Base-by-base conservation (phyloP, 371 early-diverging fungal genomes). In the Saksenaea oblongispora region DNA sequence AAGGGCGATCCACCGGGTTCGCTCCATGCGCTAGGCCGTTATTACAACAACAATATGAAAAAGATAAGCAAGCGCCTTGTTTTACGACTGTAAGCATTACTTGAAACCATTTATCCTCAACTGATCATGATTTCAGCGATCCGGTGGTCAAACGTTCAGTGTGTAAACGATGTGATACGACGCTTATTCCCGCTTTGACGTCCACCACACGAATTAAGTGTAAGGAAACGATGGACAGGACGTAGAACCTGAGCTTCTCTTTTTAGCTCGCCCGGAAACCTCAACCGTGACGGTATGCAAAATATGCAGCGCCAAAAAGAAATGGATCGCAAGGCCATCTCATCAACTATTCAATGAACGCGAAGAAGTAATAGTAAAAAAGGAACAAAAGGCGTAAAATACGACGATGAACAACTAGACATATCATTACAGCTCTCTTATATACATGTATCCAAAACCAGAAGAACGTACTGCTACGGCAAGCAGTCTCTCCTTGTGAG, bases 81-180 rank as follows among this genome's bases (percentile, higher is more conserved):
- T 11, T 60, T 76, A n/a, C 69, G 79, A 60, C 41, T 76, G 79
- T 76, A 75, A 61, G 66, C 41, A 27, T 27, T 37, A 51, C 5
- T 1, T 27, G 10, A 27, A 22, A 22, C 18, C 17, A 26, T 10
- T 10, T 5, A 7, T 39, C 15, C 24, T 27, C 17, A 54, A 11
- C 13, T 27, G 5, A 36, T 15, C 22, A 41, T 22, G 11, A 24
- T 8, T 39, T 37, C 27, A 79, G 80, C 35, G 80, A 79, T 65
- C 77, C 80, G 1, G 64, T 36, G 35, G 51, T 79, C 10, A 79
- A 79, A 47, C 61, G 80, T 42, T 17, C 51, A 8, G 47, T 76
- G 13, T 79, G 80, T 65, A 79, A 75, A 60, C 75, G 76, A 37
- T 79, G 80, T 51, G 75, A 79, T 22, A 73, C 76, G 10, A 65